Conservation (phyloP, 192 early-diverging fungal species). For the Coemansia sp. region DNA sequence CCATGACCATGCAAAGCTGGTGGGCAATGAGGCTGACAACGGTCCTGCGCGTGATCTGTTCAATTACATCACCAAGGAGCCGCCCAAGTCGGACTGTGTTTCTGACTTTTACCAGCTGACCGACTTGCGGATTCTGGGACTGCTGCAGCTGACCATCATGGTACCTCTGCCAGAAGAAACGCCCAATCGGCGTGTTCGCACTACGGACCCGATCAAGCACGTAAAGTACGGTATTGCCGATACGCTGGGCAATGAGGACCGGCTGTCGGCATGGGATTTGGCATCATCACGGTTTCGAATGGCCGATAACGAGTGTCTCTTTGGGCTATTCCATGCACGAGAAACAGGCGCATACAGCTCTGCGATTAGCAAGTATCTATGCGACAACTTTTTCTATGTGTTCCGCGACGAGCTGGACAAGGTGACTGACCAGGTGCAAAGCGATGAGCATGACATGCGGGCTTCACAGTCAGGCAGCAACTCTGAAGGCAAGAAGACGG, state of each 20-base stretch:
- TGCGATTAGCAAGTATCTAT: slow-evolving; percentile 61
- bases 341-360: slow-evolving; percentile 54
- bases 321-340: slow-evolving; percentile 83
- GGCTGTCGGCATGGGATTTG: slow-evolving; percentile 79
- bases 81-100: slow-evolving; percentile 62
- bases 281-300: slow-evolving; percentile 80
- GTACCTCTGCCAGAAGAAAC: slow-evolving; percentile 80
- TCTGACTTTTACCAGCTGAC: slow-evolving; percentile 72
- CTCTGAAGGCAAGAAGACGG: slow-evolving; percentile 26
- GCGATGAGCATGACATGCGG: slow-evolving; percentile 22
- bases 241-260: slow-evolving; percentile 64
- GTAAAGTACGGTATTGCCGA: slow-evolving; percentile 89
- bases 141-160: slow-evolving; percentile 89
- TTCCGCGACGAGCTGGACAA: slow-evolving; percentile 75
- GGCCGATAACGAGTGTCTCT: slow-evolving; percentile 83
- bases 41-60: slow-evolving; percentile 40
- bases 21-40: slow-evolving; percentile 27
- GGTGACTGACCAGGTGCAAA: slow-evolving; percentile 51
- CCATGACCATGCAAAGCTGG: slow-evolving; percentile 48
- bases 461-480: not conserved
- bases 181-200: slow-evolving; percentile 76
- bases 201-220: slow-evolving; percentile 77
- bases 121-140: slow-evolving; percentile 74
- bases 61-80: slow-evolving; percentile 50
- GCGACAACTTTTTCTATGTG: slow-evolving; percentile 64